phyloP scores from a whole-genome alignment of 495 filamentous ascomycete genomes.

The Hypoxylon fuscum region DNA sequence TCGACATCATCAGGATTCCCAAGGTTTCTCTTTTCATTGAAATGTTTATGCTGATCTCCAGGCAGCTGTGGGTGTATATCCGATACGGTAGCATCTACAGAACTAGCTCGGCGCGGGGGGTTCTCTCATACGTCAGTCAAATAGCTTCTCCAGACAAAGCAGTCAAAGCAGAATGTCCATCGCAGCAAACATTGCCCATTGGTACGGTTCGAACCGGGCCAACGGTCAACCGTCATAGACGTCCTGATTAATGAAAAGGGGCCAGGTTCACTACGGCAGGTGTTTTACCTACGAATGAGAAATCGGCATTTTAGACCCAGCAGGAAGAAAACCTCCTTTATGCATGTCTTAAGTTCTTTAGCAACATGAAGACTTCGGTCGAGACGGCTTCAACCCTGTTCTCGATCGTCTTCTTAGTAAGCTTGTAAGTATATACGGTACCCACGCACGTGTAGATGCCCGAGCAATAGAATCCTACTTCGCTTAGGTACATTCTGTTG shows the following conservation, averaged over 20 bases:
- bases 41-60: conserved; percentile 27
- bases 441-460: conserved; percentile 21
- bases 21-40: conserved; percentile 21
- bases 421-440: conserved; percentile 10
- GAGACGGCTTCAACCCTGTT: conserved; percentile 5
- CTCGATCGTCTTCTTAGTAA: background rate
- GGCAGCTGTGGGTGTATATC: conserved; percentile 4
- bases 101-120: conserved; percentile 19
- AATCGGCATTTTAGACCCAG: conserved; percentile 7
- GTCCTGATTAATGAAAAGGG: conserved; percentile 18
- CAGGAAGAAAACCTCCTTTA: conserved; percentile 25
- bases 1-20: conserved; percentile 36
- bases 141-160: conserved; percentile 20
- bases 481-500: conserved; percentile 20
- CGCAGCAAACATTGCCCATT: conserved; percentile 17
- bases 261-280: conserved; percentile 10
- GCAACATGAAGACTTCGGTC: conserved; percentile 7
- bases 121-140: conserved; percentile 31
- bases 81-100: conserved; percentile 17
- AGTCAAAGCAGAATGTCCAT: conserved; percentile 2
- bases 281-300: conserved; percentile 28
- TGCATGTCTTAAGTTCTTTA: background rate
- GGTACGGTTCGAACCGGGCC: conserved; percentile 33
- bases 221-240: conserved; percentile 27
- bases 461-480: conserved; percentile 4